Evolutionary conservation across 495 filamentous ascomycete species (phyloP), one percentile per base, ranked within the genome.

Genomic region (Xylaria bambusicola): DNA sequence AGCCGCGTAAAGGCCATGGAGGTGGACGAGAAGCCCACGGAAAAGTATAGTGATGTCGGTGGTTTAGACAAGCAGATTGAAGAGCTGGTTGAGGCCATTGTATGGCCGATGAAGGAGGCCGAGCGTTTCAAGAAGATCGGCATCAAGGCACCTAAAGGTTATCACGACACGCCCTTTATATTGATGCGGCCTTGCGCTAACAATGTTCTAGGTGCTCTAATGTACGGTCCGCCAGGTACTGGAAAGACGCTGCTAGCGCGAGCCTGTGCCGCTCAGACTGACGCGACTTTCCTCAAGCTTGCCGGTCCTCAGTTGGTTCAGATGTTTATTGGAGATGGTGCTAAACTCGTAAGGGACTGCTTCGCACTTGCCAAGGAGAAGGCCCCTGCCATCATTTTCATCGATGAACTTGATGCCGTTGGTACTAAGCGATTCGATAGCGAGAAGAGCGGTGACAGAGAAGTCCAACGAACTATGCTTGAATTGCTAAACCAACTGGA

Each of bases 1-100:
- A 97, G 92, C 79, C 85, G 94, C 73, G 94, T 99, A 44, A 99
- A 99, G 81, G 94, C 94, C 29, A 99, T 99, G 94, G 94, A 99
- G 81, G 94, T 99, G 36, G 94, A 99, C 67, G 94, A 99, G 84
- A 99, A 99, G 83, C 94, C 94, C 18, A 97, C 92, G 35, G 94
- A 99, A 78, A 97, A 98, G 80, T 99, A 99, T 79, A 91, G 85
- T 62, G 94, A 99, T 80, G 95, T 99, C 20, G 94, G 94, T 73
- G 94, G 94, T 33, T 77, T 99, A 67, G 92, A 96, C 76, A 99
- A 99, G 78, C 94, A 99, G 80, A 99, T 99, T 71, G 95, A 96
- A 72, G 94, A 99, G 78, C 86, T 99, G 40, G 91, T 99, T n/a
- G 94, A 99, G 75, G 94, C 94, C 56, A 93, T 99, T 26, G 94